Base-by-base conservation (phyloP, 1,284 basidiomycete species). In the Athelia psychrophila region DNA sequence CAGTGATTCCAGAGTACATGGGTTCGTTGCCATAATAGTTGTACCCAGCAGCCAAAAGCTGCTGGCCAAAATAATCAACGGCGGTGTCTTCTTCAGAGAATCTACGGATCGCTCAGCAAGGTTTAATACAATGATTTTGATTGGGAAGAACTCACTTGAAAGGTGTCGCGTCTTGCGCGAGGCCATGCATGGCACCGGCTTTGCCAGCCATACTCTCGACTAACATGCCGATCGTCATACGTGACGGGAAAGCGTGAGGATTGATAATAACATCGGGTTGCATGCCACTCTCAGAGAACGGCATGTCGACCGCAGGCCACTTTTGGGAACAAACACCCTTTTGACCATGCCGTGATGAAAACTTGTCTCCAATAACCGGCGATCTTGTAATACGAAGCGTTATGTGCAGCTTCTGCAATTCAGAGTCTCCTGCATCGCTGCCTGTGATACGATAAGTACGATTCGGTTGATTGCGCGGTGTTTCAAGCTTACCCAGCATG, bases 141-240 rank as follows among this genome's bases (percentile, higher is more conserved):
- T 30, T 22, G 24, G 53, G 30, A 36, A 49, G 23, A 27, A 71
- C 83, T 60, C 65, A 95, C 92, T 91, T 90, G 81, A 98, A 98
- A 22, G 95, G 97, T 22, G 97, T 99, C 15, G 93, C 96, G 72
- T 99, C 97, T 69, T 99, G 97, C 3, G 95, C 93, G 35, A 99
- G 79, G 42, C 97, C 97, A 64, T 99, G 97, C 89, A 99, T 92
- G 2, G 96, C 93, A 54, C 97, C 97, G 1, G 96, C 91, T 70
- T 99, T 99, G 38, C 95, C 97, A 1, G 97, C 97, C 84, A 99
- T 89, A 71, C 92, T 95, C 79, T 99, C 97, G 56, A 99, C 95
- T 66, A 99, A 86, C 97, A 99, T 99, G 54, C 97, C 97, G 63
- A 99, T 99, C 6, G 97, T 99, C 97, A 99, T 99, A 61, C 97